Evolutionary conservation across 176 grass and related monocot genomes (phyloP).

Genomic region (Phragmites australis): DNA sequence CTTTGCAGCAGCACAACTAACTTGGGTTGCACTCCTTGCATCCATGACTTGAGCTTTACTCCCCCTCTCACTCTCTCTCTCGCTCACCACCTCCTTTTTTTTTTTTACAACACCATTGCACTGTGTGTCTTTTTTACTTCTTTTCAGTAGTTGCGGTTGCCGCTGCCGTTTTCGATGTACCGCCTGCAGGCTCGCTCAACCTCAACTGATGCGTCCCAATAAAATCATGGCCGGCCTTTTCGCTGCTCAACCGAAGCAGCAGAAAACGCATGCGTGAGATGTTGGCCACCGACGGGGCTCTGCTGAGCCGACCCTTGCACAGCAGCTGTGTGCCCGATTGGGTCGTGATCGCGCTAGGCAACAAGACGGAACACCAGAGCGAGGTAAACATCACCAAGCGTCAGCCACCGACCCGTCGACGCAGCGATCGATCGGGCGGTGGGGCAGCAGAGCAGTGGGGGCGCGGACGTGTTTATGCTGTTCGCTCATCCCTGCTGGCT

Average conservation of each 20-base stretch:
- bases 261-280: slow-evolving; percentile 14
- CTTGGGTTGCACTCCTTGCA: slow-evolving; percentile 65
- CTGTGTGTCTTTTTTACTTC: no score
- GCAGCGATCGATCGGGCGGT: not conserved
- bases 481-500: not conserved
- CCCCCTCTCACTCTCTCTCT: not conserved
- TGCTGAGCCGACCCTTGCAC: not conserved
- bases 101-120: no score
- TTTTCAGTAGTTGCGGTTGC: slow-evolving; percentile 22
- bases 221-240: not conserved
- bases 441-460: not conserved
- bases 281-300: slow-evolving; percentile 40
- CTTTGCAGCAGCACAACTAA: slow-evolving; percentile 32
- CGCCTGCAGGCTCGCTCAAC: not conserved
- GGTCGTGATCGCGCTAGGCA: not conserved
- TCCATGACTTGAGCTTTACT: slow-evolving; percentile 49
- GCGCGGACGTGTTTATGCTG: not conserved
- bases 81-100: not conserved
- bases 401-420: slow-evolving; percentile 24
- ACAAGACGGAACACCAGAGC: not conserved
- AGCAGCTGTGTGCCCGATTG: no score
- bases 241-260: not conserved
- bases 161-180: not conserved
- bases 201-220: no score
- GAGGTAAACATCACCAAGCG: slow-evolving; percentile 11